A percentile compares a stretch with the other conserved stretches of the same genome.
Evolutionary conservation across 192 early-diverging fungal species (phyloP).

Genomic region (Rhizoclosmatium globosum): DNA sequence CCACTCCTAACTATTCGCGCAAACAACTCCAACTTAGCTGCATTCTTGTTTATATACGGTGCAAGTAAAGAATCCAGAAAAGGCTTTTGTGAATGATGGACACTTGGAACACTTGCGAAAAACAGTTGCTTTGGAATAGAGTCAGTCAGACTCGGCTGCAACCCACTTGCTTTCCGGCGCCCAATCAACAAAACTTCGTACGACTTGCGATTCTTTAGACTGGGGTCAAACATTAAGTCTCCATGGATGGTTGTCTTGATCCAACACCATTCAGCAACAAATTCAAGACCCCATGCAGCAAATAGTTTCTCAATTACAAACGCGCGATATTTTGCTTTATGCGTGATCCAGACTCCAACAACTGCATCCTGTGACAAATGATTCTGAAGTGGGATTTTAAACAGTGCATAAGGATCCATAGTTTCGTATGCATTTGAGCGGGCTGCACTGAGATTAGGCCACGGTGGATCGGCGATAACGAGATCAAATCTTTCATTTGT

Average conservation of each 20-base stretch:
- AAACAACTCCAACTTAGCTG: conserved; percentile 70
- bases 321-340: conserved; percentile 64
- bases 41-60: conserved; percentile 33
- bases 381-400: conserved; percentile 62
- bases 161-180: not conserved
- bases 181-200: conserved; percentile 72
- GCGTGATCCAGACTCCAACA: conserved; percentile 78
- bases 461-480: conserved; percentile 72
- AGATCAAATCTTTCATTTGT: conserved; percentile 34
- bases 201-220: conserved; percentile 61
- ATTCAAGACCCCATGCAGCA: conserved; percentile 63
- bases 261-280: conserved; percentile 71
- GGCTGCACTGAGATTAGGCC: conserved; percentile 71
- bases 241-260: conserved; percentile 64
- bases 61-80: conserved; percentile 55
- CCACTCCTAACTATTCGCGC: conserved; percentile 64
- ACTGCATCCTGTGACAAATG: conserved; percentile 50
- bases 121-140: conserved; percentile 38
- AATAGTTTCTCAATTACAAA: conserved; percentile 75
- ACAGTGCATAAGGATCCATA: conserved; percentile 73
- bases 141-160: not conserved
- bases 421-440: conserved; percentile 62
- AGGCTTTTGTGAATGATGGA: conserved; percentile 71
- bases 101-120: conserved; percentile 64
- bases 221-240: conserved; percentile 44